Evolutionary conservation across 176 grass and related monocot genomes (phyloP).

Genomic region (Cymbopogon citratus): DNA sequence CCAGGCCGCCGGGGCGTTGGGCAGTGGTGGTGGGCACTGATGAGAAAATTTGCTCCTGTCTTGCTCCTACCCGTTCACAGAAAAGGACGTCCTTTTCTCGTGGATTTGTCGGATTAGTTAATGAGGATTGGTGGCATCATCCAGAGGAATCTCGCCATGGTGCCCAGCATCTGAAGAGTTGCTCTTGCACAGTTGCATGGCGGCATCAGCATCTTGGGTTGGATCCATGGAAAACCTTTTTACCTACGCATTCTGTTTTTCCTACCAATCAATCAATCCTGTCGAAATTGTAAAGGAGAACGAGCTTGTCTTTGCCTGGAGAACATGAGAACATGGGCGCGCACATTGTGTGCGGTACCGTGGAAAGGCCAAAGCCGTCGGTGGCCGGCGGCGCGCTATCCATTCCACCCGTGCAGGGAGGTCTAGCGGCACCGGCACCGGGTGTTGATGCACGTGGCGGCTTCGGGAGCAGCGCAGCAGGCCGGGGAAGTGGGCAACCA

Average conservation of each 20-base stretch:
- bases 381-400: neutral
- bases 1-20: neutral
- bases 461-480: neutral
- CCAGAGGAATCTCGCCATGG: neutral
- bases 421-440: neutral
- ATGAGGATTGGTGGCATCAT: neutral
- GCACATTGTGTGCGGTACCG: too few relatives aligned
- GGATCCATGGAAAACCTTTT: neutral
- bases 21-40: neutral
- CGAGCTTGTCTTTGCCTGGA: neutral
- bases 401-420: neutral
- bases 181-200: neutral
- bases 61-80: too few relatives aligned
- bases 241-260: neutral
- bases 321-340: too few relatives aligned
- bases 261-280: neutral
- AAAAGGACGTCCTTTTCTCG: neutral
- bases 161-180: neutral
- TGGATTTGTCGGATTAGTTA: neutral
- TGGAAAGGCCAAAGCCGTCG: too few relatives aligned
- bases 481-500: neutral
- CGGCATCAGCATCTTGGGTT: neutral
- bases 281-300: neutral
- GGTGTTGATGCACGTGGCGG: neutral
- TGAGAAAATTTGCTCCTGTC: neutral